Base-by-base conservation (phyloP, 2,329 filamentous ascomycete species). In the Diaporthe sp. region DNA sequence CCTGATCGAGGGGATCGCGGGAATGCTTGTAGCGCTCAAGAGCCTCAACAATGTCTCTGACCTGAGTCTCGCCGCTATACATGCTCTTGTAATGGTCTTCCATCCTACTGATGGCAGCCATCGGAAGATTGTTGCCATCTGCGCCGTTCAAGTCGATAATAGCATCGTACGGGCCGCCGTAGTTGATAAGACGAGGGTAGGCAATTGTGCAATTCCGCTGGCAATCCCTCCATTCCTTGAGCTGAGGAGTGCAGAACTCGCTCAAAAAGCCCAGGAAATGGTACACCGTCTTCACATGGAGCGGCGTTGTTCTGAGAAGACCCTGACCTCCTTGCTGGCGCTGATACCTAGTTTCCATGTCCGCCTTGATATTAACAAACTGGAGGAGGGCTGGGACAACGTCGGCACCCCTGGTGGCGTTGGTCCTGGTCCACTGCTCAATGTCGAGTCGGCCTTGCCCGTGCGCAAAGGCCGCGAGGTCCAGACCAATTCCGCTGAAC, bases 51-150 rank as follows among this genome's bases (percentile, higher is more conserved):
- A 99, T 94, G 71, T 94, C 92, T 72, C 94, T 91, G 25, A 98
- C 94, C 76, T 96, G 93, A 27, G 96, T 92, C 78, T 98, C 95
- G 77, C 94, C 93, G 77, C 94, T 94, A 81, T 99, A 99, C 96
- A 99, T 98, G 80, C 94, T 94, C 84, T 98, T 98, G 83, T 98
- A 99, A 76, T 98, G 93, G 78, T 98, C 95, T 80, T 98, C 96
- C 97, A 99, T 99, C 82, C 95, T 94, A 77, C 90, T 91, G 78
- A 97, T 96, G 71, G 96, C 94, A 30, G 92, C 91, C 27, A 90
- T 88, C 0, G 96, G 93, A 1, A 99, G 88, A 1, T 91, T 89
- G 79, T 98, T 97, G n/a, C 94, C 92, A 27, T 93, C 91, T 78
- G 92, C 90, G 58, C 95, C 94, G 80, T 97, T 98, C 13, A 89